Base-by-base conservation (phyloP, 805 yeast genomes). In the Teunomyces cretensis region DNA sequence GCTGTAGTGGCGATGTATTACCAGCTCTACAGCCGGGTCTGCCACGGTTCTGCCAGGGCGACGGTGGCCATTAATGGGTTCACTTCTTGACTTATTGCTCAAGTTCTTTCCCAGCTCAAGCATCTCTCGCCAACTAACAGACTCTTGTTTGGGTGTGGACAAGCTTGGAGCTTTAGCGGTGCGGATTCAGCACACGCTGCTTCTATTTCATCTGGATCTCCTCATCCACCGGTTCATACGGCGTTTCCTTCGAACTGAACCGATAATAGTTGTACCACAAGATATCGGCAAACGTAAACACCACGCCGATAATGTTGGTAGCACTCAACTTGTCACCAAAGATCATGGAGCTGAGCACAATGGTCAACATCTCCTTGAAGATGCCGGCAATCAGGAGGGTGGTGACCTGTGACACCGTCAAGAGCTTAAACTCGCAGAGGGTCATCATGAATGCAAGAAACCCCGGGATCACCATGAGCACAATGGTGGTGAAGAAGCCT, bases 321-420 rank as follows among this genome's bases (percentile, higher is more conserved):
- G 75, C 58, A 6, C 86, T 80, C 41, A 94, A 71, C 31, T 65
- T 63, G 62, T 94, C 99, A 33, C 85, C 84, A 62, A 89, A 88
- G 1, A 91, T 73, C 4, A 88, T 50, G 27, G 78, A 66, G 46
- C 92, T 81, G 3, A 83, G 70, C 1, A 84, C 75, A 31, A 94
- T 89, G 0, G 99, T 94, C 39, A 91, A 70, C 12, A 94, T 72
- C 62, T 94, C 99, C 61, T 94, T 94, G 62, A 92, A 87, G 13
- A 94, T 87, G 1, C 99, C 99, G 0, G 95, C 96, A 35, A 94
- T 80, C 5, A 95, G 84, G 26, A 94, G 67, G 0, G 99, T 91
- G 37, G 91, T 74, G 11, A 94, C 89, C 45, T 88, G 86, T 0
- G 97, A 87, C 35, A 84, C 80, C 44, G 86, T 84, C 42, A 94